Base-by-base conservation (phyloP, 2,329 filamentous ascomycete genomes). In the Colletotrichum gigasporum region DNA sequence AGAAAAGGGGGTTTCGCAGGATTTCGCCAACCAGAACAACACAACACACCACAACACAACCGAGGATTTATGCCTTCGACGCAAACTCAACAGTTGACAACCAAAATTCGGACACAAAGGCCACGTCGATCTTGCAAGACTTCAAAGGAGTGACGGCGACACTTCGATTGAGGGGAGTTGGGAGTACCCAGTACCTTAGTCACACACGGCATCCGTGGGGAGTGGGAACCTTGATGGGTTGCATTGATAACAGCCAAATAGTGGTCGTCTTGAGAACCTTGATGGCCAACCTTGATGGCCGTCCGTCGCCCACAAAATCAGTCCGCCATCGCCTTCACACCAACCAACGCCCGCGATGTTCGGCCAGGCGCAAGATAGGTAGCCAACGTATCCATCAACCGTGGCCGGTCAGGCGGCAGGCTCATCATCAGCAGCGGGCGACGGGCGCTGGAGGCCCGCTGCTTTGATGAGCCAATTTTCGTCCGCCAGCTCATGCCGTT, bases 241-340 rank as follows among this genome's bases (percentile, higher is more conserved):
- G 51, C 44, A 41, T 52, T 24, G 63, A 63, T 57, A 57, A 62
- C 42, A 55, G 12, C 34, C 42, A 10, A 32, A 52, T 37, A 24
- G 10, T 39, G n/a, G 30, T n/a, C 16, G 48, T 42, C 35, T 42
- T 30, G 32, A 26, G 65, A 26, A 66, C 63, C 63, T 53, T 52
- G 65, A 66, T 67, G 63, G 65, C 35, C 63, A 65, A 67, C 65
- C 65, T 45, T 66, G 63, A 67, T 67, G 65, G 65, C 41, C 44
- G n/a, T 8, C 34, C 42, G 18, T 14, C 51, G 22, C 30, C 32
- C 51, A 35, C 35, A 39, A 45, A 51, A 57, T 42, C 18, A 34
- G 24, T 51, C 45, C 45, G 41, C 22, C 63, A 39, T 24, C 28
- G 28, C 42, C 39, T 18, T 32, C n/a, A 34, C 61, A 2, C 56